These are phyloP conservation scores for Neurospora sp. DNA, from an alignment of 495 filamentous ascomycete species.

Conservation along the genomic window DNA sequence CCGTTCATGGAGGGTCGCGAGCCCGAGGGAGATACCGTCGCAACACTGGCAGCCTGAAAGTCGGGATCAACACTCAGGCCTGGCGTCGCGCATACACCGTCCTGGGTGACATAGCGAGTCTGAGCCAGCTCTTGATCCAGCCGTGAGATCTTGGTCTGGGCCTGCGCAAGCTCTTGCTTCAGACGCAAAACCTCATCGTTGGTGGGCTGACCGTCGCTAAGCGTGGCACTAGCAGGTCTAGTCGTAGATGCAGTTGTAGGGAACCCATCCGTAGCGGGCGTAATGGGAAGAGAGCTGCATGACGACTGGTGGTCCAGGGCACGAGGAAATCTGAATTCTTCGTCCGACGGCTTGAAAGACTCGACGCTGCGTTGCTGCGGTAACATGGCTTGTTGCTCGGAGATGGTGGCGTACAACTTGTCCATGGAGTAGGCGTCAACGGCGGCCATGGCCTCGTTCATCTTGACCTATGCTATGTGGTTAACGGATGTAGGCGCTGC, in stretches of 20 bases:
- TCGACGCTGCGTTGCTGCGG: constrained; percentile 40
- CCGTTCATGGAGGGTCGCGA: constrained; percentile 20
- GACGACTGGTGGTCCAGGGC: constrained; percentile 38
- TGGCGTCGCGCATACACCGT: constrained; percentile 16
- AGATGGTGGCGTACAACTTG: constrained; percentile 54
- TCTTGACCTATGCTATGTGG: constrained; percentile 23
- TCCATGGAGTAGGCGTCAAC: constrained; percentile 41
- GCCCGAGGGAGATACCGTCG: constrained; percentile 9
- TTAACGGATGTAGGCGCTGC: constrained; percentile 1
- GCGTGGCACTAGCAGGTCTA: constrained; percentile 34
- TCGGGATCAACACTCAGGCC: constrained; percentile 17
- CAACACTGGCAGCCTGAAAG: constrained; percentile 10
- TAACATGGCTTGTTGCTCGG: constrained; percentile 52
- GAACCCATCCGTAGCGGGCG: constrained; percentile 46
- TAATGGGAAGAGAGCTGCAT: constrained; percentile 45
- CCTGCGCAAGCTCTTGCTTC: constrained; percentile 67
- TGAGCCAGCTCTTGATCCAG: constrained; percentile 80
- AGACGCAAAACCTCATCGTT: constrained; percentile 39
- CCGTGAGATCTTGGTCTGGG: constrained; percentile 67
- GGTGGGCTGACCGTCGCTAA: constrained; percentile 19
- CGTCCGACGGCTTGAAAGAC: constrained; percentile 33
- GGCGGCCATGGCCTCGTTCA: constrained; percentile 26
- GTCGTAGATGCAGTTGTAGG: constrained; percentile 33
- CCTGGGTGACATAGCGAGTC: constrained; percentile 48
- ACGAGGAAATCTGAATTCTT: constrained; percentile 23